Evolutionary conservation across 73 alveolate species (phyloP), one percentile per base, ranked within the genome.

Genomic region (Paramecium octaurelia): DNA sequence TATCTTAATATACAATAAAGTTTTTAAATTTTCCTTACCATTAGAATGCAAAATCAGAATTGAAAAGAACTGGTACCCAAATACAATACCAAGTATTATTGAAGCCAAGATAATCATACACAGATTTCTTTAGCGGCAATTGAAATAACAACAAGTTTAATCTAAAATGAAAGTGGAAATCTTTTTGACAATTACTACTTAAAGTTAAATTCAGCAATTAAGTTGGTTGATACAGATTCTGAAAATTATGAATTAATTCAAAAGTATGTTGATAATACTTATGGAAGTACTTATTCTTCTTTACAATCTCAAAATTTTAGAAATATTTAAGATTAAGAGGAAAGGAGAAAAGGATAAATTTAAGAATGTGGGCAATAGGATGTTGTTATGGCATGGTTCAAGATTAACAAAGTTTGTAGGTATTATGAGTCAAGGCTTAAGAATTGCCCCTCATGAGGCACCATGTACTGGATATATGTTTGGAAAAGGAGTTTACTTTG

Each of bases 391-490:
- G 99, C 99, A 97, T 92, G 99, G 99, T 5, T 92, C 97, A 3
- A 92, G 98, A 27, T 91, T 98, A 86, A 92, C 99, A 0, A 98
- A 98, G 93, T 98, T 93, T 92, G 99, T 96, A 23, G 99, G 99
- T 16, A 97, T 98, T 57, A 94, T 98, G 4, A 92, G 97, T 93
- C 96, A 98, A 95, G 99, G 99, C 44, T 86, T 98, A 34, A 93
- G 99, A 85, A 97, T 98, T 50, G 99, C 99, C 10, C 99, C 99
- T 6, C 99, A 99, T 6, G 99, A 98, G 58, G 99, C 99, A 14
- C 94, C 94, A 18, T 83, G 93, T 18, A 92, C 98, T 54, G 99
- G 99, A 16, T 98, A 98, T 93, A 97, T 95, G 97, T 98, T 96
- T 60, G 99, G 99, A 14, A 98, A 98, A 84, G 99, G 99, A 9